These are phyloP conservation scores for Stagonosporopsis vannaccii DNA, from an alignment of 2,329 filamentous ascomycete genomes.

Conservation along the genomic window DNA sequence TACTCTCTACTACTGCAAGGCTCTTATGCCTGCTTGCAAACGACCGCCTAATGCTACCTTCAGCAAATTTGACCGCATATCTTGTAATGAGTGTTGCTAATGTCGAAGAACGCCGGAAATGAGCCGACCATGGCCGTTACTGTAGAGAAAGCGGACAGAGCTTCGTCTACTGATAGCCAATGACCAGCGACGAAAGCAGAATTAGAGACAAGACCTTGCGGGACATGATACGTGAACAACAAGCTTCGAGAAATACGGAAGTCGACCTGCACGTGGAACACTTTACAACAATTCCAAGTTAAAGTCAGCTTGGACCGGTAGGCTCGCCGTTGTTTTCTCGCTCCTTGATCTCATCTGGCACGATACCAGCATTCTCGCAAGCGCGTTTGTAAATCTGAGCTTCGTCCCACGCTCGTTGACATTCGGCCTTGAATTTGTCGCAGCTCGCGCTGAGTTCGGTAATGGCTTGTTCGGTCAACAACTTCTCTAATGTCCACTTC, in stretches of 20 bases:
- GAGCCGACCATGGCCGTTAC: conserved; percentile 15
- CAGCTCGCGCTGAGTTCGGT: conserved; percentile 86
- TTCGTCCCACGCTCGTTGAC: conserved; percentile 78
- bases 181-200: conserved; percentile 5
- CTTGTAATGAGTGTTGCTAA: conserved; percentile 32
- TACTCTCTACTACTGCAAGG: conserved; percentile 19
- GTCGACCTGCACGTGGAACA: background rate
- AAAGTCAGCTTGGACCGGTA: conserved; percentile 41
- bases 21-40: conserved; percentile 23
- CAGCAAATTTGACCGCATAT: conserved; percentile 17
- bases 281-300: background rate
- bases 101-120: conserved; percentile 29
- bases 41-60: conserved; percentile 23
- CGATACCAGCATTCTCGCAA: conserved; percentile 50
- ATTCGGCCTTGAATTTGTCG: conserved; percentile 84
- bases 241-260: background rate
- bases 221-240: background rate
- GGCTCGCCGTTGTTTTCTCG: conserved; percentile 49
- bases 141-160: background rate
- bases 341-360: conserved; percentile 51
- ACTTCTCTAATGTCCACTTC: conserved; percentile 91
- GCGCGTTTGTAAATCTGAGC: conserved; percentile 76
- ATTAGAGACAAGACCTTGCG: background rate
- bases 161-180: conserved; percentile 9
- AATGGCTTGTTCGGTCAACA: conserved; percentile 87